Evolutionary conservation across 2,329 filamentous ascomycete species (phyloP).

Genomic region (Botrytis galanthina): DNA sequence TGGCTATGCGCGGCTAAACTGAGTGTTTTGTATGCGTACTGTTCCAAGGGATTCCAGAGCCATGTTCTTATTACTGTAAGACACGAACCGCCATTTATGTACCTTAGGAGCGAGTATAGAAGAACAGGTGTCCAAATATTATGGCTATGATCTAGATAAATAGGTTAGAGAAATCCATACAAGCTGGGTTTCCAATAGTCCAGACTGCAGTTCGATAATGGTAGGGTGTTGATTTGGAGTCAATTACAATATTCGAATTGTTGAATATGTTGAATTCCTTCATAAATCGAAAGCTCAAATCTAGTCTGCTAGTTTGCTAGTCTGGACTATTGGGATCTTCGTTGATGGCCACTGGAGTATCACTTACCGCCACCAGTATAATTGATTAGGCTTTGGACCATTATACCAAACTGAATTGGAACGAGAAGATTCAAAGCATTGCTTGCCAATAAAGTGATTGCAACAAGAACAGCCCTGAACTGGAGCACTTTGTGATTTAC

Average conservation of each 20-base stretch:
- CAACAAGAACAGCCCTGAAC: conserved; percentile 63
- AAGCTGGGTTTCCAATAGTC: background rate
- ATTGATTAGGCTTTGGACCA: conserved; percentile 66
- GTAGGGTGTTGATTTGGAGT: background rate
- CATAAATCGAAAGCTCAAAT: background rate
- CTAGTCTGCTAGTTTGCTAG: background rate
- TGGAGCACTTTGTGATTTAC: conserved; percentile 64
- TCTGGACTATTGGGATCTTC: background rate
- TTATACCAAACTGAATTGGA: conserved; percentile 76
- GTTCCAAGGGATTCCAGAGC: conserved; percentile 54
- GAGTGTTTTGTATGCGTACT: conserved; percentile 57
- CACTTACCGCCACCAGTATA: conserved; percentile 37
- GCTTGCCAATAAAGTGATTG: conserved; percentile 64
- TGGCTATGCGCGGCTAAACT: conserved; percentile 63
- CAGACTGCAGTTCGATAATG: background rate
- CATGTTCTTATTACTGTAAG: conserved; percentile 50
- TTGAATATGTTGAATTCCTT: background rate
- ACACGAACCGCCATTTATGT: conserved; percentile 51
- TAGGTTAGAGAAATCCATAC: conserved; percentile 7
- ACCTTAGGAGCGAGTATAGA: conserved; percentile 49
- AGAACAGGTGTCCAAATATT: conserved; percentile 54
- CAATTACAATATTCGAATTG: background rate
- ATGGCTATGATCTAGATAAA: conserved; percentile 33
- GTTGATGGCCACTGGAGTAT: background rate
- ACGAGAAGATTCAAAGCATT: conserved; percentile 74